phyloP scores from a whole-genome alignment of 208 protist genomes.

The Lotmaria passim region DNA sequence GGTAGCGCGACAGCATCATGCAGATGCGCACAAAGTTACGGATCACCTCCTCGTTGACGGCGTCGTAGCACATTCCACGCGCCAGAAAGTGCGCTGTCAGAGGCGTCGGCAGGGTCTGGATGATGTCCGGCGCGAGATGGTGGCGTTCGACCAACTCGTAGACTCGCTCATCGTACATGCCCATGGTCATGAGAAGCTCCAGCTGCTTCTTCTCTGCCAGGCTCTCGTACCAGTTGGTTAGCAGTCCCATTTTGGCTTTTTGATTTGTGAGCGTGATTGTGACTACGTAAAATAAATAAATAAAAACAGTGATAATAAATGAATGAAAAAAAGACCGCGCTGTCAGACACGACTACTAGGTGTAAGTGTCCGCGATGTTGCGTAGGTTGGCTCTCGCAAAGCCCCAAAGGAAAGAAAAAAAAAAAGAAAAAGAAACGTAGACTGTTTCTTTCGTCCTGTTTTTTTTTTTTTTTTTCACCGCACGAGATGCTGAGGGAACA shows the following conservation, averaged over 20 bases:
- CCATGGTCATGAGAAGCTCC: slow-evolving; percentile 61
- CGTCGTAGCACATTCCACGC: slow-evolving; percentile 84
- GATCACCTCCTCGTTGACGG: slow-evolving; percentile 77
- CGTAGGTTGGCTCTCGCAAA: too few relatives aligned
- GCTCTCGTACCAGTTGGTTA: slow-evolving; percentile 71
- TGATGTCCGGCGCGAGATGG: slow-evolving; percentile 54
- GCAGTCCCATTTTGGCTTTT: slow-evolving; percentile 50
- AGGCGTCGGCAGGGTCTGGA: slow-evolving; percentile 66
- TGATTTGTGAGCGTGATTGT: neutral
- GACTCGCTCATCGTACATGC: slow-evolving; percentile 89
- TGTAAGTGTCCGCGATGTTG: too few relatives aligned
- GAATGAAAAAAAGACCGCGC: too few relatives aligned
- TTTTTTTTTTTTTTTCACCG: too few relatives aligned
- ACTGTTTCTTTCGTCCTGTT: too few relatives aligned
- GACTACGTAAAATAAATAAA: neutral
- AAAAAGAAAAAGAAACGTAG: too few relatives aligned
- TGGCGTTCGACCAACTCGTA: slow-evolving; percentile 87
- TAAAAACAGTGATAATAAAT: slow-evolving; percentile 3
- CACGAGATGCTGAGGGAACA: too few relatives aligned
- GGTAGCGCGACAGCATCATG: slow-evolving; percentile 84
- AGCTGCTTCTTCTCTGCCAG: slow-evolving; percentile 66
- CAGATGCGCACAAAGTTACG: slow-evolving; percentile 83
- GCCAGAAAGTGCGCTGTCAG: slow-evolving; percentile 74
- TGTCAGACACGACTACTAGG: too few relatives aligned
- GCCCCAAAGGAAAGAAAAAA: too few relatives aligned